Base-by-base conservation (phyloP, 1,139 yeast species). In the Meyerozyma guilliermondii region DNA sequence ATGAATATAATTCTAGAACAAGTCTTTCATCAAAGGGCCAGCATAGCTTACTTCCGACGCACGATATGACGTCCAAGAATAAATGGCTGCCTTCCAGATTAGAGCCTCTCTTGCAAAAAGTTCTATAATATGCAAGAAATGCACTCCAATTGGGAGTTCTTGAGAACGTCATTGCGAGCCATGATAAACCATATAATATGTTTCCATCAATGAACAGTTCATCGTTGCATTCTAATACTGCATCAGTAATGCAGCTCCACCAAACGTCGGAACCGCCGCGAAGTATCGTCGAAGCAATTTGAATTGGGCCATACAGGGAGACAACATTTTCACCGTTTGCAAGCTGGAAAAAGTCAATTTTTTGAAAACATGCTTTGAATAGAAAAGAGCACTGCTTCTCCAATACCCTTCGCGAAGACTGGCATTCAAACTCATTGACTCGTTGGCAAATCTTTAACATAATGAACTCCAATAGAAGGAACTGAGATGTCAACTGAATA, bases 11-110 rank as follows among this genome's bases (percentile, higher is more conserved):
- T 24, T 53, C 55, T 9, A 62, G 45, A 2, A 73, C 46, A 17
- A 69, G 41, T 35, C 55, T 55, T 38, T 72, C 78, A 35, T 69
- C 68, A 2, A 70, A 39, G 4, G 66, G 65, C 76, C 76, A 72
- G 8, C 53, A 42, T 5, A 56, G 50, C 14, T 58, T 50, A 40
- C 62, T 62, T 42, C 58, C 56, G 33, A 67, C 50, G 4, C 54
- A 43, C n/a, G 59, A 59, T 27, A 66, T 54, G 8, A 60, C 52
- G 42, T 68, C 71, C 8, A 70, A 46, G 43, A 62, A 68, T 16
- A 56, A 52, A 23, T 54, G 56, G 42, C 60, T 62, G 24, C 59
- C 50, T 5, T 43, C 44, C 4, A 64, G 53, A 8, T 45, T 48
- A 3, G 46, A 50, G 1, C 49, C 45, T 2, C 35, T 40, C 18